Evolutionary conservation across 495 filamentous ascomycete genomes (phyloP).

Genomic region (Hypoxylon fuscum): DNA sequence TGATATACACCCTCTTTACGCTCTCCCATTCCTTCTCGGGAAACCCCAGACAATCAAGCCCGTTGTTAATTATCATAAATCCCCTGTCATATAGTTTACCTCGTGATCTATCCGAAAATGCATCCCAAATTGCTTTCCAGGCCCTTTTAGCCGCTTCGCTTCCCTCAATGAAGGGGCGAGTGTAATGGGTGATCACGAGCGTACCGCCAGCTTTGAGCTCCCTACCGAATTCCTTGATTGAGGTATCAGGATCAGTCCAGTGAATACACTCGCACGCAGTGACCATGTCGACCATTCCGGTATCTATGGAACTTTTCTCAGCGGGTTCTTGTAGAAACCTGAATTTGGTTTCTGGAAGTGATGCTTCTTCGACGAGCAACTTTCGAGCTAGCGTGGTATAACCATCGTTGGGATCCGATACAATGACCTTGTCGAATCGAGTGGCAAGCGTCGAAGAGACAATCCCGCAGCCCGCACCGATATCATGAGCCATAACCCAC

Average conservation of each 20-base stretch:
- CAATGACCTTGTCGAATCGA: slow-evolving; percentile 33
- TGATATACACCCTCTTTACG: slow-evolving; percentile 34
- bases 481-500: slow-evolving; percentile 33
- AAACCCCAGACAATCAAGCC: slow-evolving; percentile 21
- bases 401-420: slow-evolving; percentile 44
- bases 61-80: slow-evolving; percentile 6
- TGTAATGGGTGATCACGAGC: slow-evolving; percentile 27
- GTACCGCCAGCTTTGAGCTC: slow-evolving; percentile 34
- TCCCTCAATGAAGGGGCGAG: slow-evolving; percentile 17
- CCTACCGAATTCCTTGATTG: slow-evolving; percentile 32
- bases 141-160: slow-evolving; percentile 7
- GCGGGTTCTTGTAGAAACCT: slow-evolving; percentile 38
- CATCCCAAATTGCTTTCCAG: slow-evolving; percentile 17
- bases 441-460: slow-evolving; percentile 37
- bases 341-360: slow-evolving; percentile 34
- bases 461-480: slow-evolving; percentile 40
- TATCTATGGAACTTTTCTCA: slow-evolving; percentile 36
- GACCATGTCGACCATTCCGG: slow-evolving; percentile 34
- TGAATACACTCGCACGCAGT: slow-evolving; percentile 43
- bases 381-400: slow-evolving; percentile 33
- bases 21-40: slow-evolving; percentile 35
- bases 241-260: slow-evolving; percentile 19
- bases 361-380: slow-evolving; percentile 21
- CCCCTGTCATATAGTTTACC: background rate
- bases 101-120: background rate